phyloP scores from a whole-genome alignment of 495 filamentous ascomycete species.

The Penicillium cataractarum region DNA sequence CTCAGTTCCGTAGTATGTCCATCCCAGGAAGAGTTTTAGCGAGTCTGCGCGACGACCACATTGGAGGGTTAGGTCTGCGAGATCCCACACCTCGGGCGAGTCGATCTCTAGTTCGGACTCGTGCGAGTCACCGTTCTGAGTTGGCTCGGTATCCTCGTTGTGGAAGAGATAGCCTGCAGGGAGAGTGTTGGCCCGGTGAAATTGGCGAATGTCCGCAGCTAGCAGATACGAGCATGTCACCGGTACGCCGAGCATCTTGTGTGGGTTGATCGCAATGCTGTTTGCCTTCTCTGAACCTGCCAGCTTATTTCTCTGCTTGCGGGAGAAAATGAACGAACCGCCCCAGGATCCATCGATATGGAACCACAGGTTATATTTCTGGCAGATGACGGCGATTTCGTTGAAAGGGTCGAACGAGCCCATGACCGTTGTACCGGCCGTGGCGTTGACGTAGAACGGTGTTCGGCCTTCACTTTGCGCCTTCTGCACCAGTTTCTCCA shows the following conservation, averaged over 20 bases:
- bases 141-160: conserved; percentile 39
- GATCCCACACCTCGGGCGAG: conserved; percentile 73
- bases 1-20: conserved; percentile 81
- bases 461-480: conserved; percentile 67
- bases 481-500: conserved; percentile 62
- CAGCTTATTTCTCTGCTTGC: conserved; percentile 63
- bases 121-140: conserved; percentile 14
- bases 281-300: conserved; percentile 73
- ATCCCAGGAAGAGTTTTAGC: conserved; percentile 83
- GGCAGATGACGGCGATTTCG: conserved; percentile 71
- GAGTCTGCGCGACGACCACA: conserved; percentile 86
- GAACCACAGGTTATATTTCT: conserved; percentile 76
- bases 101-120: conserved; percentile 37
- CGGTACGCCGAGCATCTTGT: conserved; percentile 95
- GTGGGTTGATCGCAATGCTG: conserved; percentile 84
- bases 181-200: conserved; percentile 82
- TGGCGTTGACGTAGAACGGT: conserved; percentile 94
- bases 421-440: conserved; percentile 90
- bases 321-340: conserved; percentile 79
- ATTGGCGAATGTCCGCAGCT: conserved; percentile 69
- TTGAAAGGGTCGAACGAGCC: conserved; percentile 86
- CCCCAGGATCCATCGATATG: conserved; percentile 94
- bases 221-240: conserved; percentile 91
- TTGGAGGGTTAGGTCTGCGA: conserved; percentile 92
- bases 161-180: conserved; percentile 89